Conservation (phyloP, 139 green algal genomes). For the Coelastrella sp. region DNA sequence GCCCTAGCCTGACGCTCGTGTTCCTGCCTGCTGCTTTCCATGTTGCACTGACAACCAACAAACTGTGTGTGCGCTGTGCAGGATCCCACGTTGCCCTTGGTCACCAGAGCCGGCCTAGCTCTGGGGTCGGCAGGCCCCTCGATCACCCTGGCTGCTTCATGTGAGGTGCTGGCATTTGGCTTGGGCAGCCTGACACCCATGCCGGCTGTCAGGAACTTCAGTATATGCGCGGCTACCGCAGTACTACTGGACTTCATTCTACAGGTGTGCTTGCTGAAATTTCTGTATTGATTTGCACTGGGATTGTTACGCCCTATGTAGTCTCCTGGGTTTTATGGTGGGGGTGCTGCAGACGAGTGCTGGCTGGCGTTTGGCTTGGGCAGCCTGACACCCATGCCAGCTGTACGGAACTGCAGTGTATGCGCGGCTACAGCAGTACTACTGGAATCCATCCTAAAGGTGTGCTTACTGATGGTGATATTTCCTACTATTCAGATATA, state of each 20-base stretch:
- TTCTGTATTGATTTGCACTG: no score
- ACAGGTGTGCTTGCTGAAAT: slow-evolving; percentile 64
- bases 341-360: slow-evolving; percentile 79
- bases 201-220: slow-evolving; percentile 92
- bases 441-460: slow-evolving; percentile 90
- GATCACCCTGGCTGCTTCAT: slow-evolving; percentile 88
- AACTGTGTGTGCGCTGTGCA: slow-evolving; percentile 29
- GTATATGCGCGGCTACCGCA: slow-evolving; percentile 82
- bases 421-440: slow-evolving; percentile 84
- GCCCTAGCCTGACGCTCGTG: no score
- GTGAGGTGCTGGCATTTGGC: slow-evolving; percentile 85
- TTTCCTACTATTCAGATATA: no score
- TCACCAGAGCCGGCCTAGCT: slow-evolving; percentile 73
- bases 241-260: slow-evolving; percentile 90
- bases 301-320: no score
- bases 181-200: slow-evolving; percentile 84
- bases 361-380: slow-evolving; percentile 83
- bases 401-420: slow-evolving; percentile 89
- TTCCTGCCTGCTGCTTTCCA: no score
- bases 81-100: slow-evolving; percentile 61
- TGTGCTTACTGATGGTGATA: slow-evolving; percentile 35
- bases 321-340: no score
- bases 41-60: no score
- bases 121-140: slow-evolving; percentile 85
- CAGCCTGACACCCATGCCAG: slow-evolving; percentile 85